Evolutionary conservation across 1,284 basidiomycete genomes (phyloP).

Genomic region (Singerocomus inundabilis): DNA sequence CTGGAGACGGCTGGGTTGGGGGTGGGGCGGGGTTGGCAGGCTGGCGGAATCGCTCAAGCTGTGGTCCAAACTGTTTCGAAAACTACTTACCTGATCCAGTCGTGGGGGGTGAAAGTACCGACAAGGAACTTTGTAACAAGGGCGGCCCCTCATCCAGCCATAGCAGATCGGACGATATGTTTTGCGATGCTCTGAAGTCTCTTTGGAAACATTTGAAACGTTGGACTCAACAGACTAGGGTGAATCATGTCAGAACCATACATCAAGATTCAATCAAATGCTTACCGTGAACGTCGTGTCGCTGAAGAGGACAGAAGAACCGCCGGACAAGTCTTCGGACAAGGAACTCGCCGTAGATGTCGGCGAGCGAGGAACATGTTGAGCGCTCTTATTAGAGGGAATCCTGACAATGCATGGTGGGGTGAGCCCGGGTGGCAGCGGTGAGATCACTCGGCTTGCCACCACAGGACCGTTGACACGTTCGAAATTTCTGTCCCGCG

Average conservation of each 20-base stretch:
- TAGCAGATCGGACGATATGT: background rate
- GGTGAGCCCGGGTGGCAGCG: conserved; percentile 1
- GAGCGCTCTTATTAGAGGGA: background rate
- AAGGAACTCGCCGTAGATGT: conserved; percentile 8
- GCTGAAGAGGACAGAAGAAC: conserved; percentile 10
- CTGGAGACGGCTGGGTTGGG: background rate
- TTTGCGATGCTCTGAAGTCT: background rate
- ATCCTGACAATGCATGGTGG: conserved; percentile 12
- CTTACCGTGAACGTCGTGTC: conserved; percentile 26
- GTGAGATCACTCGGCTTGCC: conserved; percentile 5
- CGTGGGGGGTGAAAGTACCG: conserved; percentile 9
- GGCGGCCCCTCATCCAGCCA: background rate
- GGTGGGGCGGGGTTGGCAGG: background rate
- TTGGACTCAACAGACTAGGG: conserved; percentile 21
- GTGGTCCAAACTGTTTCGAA: background rate
- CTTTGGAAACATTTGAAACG: conserved; percentile 12
- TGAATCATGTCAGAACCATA: background rate
- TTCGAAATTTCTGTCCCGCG: background rate
- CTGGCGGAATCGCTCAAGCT: conserved; percentile 6
- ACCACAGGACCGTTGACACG: conserved; percentile 2
- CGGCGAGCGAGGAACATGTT: conserved; percentile 15
- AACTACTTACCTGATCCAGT: conserved; percentile 8
- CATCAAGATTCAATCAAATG: background rate
- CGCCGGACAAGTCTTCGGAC: conserved; percentile 21
- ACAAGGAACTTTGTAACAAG: conserved; percentile 2